These are phyloP conservation scores for Colletotrichum sojae DNA, from an alignment of 2,329 filamentous ascomycete species.

Conservation along the genomic window DNA sequence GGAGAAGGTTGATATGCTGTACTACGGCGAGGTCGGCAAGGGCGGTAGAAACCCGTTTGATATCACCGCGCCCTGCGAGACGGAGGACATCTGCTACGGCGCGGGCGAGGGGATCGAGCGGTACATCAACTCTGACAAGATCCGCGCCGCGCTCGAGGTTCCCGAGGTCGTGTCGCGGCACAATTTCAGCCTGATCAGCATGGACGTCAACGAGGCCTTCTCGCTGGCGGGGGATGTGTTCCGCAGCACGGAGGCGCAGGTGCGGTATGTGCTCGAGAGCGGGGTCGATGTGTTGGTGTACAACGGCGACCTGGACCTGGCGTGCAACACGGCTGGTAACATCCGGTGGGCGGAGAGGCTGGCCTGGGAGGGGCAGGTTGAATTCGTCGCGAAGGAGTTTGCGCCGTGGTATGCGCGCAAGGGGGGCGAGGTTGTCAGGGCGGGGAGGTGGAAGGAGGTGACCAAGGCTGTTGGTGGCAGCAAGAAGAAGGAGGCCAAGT, in stretches of 20 bases:
- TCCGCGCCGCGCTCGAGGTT: conserved; percentile 43
- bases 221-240: conserved; percentile 36
- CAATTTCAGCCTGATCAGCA: conserved; percentile 34
- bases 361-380: conserved; percentile 60
- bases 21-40: conserved; percentile 55
- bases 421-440: conserved; percentile 21
- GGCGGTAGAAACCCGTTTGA: conserved; percentile 60
- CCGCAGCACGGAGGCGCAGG: conserved; percentile 28
- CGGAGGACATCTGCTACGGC: conserved; percentile 56
- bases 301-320: conserved; percentile 45
- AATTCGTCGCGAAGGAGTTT: conserved; percentile 53
- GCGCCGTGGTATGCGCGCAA: conserved; percentile 31
- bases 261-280: conserved; percentile 26
- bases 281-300: conserved; percentile 44
- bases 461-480: conserved; percentile 6
- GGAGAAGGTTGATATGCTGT: conserved; percentile 54
- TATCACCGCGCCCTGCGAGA: conserved; percentile 55
- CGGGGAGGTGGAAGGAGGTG: conserved; percentile 34
- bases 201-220: conserved; percentile 37
- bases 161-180: conserved; percentile 21
- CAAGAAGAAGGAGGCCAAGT: conserved; percentile 19
- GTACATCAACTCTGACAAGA: conserved; percentile 44
- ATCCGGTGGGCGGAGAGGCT: conserved; percentile 55
- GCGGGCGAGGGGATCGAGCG: conserved; percentile 43
- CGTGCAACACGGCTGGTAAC: conserved; percentile 46